Base-by-base conservation (phyloP, 768 basidiomycete genomes). In the Kwoniella mangroviensis region DNA sequence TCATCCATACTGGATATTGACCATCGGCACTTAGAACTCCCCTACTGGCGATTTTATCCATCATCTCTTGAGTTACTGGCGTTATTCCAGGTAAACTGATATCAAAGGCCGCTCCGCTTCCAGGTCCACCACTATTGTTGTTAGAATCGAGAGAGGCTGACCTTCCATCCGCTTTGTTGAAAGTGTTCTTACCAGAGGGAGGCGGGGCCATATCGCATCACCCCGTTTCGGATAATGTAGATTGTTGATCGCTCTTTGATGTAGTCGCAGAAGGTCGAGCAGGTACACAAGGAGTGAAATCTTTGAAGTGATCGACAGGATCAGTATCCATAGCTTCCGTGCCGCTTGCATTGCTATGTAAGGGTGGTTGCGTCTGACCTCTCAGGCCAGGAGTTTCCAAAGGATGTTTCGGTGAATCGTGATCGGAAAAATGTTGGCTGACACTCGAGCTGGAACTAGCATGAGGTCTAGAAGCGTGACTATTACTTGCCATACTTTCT, bases 371-470 rank as follows among this genome's bases (percentile, higher is more conserved):
- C 24, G 24, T 57, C 9, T 17, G 21, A 40, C 15, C 40, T 43
- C 58, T 60, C 21, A 41, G 34, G 21, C 58, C 58, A 15, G 12
- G 26, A 28, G 22, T 17, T 21, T 60, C 58, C 17, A 42, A 40
- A 10, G 58, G 58, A 60, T 60, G 58, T 9, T 65, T 55, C 22
- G 65, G 65, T 22, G 67, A 68, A 26, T 62, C 59, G 11, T 34
- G 49, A 19, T 55, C 59, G 34, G 51, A 54, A 1, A 68, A 41
- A 17, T 68, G 58, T 15, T 55, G 53, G 45, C 67, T 68, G 53
- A 68, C 52, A 26, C 67, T 68, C 10, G 67, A 55, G 53, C 59
- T 68, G 10, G 67, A 62, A 49, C 67, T 68, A 7, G 59, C 42
- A 9, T 60, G 53, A 12, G 59, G 56, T 52, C n/a, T 6, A 22